Evolutionary conservation across 805 yeast species (phyloP).

Genomic region (Saccharomyces paradoxus): DNA sequence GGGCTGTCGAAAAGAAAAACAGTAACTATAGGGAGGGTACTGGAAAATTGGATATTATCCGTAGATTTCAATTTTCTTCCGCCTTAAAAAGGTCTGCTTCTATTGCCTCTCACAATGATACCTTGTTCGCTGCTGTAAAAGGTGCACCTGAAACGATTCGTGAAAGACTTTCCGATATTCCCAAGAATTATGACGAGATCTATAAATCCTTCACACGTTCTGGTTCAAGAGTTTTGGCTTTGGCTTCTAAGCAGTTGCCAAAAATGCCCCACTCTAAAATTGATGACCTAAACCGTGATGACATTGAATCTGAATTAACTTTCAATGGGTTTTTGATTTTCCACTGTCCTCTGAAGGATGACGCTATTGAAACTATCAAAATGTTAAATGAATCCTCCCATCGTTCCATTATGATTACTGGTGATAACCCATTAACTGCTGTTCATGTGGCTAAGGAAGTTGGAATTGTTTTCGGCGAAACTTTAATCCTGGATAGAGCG

Average conservation of each 20-base stretch:
- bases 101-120: slow-evolving; percentile 51
- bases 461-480: slow-evolving; percentile 73
- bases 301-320: slow-evolving; percentile 61
- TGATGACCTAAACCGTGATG: slow-evolving; percentile 60
- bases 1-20: slow-evolving; percentile 78
- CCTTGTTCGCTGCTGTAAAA: slow-evolving; percentile 74
- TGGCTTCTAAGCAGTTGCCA: slow-evolving; percentile 73
- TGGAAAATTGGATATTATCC: slow-evolving; percentile 58
- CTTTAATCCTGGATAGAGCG: slow-evolving; percentile 78
- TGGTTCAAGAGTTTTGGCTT: slow-evolving; percentile 94
- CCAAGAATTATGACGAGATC: slow-evolving; percentile 72
- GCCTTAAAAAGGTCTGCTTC: slow-evolving; percentile 92
- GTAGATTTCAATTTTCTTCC: slow-evolving; percentile 95
- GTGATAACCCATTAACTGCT: slow-evolving; percentile 97
- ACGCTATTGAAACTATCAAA: slow-evolving; percentile 80
- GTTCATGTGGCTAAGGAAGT: slow-evolving; percentile 96
- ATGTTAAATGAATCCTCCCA: slow-evolving; percentile 94
- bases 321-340: slow-evolving; percentile 94
- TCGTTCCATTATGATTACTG: slow-evolving; percentile 95
- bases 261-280: slow-evolving; percentile 42
- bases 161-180: slow-evolving; percentile 62
- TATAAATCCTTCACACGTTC: slow-evolving; percentile 88
- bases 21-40: slow-evolving; percentile 42
- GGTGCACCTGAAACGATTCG: slow-evolving; percentile 98
- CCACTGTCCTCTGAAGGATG: slow-evolving; percentile 93